Conservation (phyloP, 345 rosid genomes). For the Syzygium jambos region DNA sequence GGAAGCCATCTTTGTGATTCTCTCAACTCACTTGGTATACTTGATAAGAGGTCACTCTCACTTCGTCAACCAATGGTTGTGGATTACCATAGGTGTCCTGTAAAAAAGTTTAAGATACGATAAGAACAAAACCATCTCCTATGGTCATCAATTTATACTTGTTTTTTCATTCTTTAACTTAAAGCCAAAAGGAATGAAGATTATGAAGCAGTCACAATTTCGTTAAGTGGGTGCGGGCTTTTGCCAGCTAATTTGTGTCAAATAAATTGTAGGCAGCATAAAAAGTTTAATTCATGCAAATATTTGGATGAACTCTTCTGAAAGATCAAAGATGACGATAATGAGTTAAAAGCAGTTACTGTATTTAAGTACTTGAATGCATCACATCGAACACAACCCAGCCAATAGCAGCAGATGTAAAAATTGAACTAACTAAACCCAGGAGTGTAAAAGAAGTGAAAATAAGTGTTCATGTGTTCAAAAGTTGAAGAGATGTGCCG, state of each 20-base stretch:
- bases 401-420: not conserved
- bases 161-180: not conserved
- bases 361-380: not conserved
- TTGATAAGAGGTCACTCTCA: not conserved
- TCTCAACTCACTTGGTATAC: not conserved
- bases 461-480: not conserved
- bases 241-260: not conserved
- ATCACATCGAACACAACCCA: not conserved
- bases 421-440: not conserved
- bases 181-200: not conserved
- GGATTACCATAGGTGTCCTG: not conserved
- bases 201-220: not conserved
- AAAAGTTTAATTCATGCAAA: not conserved
- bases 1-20: not conserved
- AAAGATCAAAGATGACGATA: not conserved
- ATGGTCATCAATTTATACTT: not conserved
- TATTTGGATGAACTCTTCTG: not conserved
- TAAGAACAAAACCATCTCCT: too few species aligned
- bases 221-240: not conserved
- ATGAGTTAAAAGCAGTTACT: not conserved
- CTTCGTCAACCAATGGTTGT: not conserved
- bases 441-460: not conserved
- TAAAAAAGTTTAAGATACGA: too few species aligned
- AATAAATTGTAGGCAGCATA: not conserved
- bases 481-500: not conserved